phyloP scores from a whole-genome alignment of 2,329 filamentous ascomycete genomes.

The Phyllosticta capitalensis region DNA sequence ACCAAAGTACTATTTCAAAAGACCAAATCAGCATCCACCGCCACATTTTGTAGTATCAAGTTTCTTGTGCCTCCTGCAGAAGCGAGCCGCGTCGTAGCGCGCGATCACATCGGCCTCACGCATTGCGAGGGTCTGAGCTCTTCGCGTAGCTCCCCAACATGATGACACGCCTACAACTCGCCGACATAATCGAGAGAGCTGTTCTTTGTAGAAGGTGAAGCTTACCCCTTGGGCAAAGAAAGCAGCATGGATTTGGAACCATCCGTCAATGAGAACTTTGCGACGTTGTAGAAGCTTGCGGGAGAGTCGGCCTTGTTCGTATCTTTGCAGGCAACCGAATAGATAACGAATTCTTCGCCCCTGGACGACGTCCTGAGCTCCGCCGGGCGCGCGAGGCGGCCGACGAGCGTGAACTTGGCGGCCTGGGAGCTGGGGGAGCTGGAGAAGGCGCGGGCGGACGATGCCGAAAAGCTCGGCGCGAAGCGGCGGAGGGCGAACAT shows the following conservation, averaged over 20 bases:
- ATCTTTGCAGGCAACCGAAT: slow-evolving; percentile 60
- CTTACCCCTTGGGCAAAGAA: slow-evolving; percentile 75
- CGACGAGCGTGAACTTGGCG: slow-evolving; percentile 78
- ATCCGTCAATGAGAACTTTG: slow-evolving; percentile 57
- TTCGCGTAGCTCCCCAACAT: not conserved
- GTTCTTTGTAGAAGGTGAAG: slow-evolving; percentile 4
- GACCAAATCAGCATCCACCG: not conserved
- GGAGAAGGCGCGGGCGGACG: slow-evolving; percentile 60
- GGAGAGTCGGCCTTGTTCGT: slow-evolving; percentile 61
- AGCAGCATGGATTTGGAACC: slow-evolving; percentile 65
- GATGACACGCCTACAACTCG: not conserved
- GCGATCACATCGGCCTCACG: not conserved
- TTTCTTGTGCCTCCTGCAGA: not conserved
- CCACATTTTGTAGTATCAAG: not conserved
- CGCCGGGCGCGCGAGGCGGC: slow-evolving; percentile 70
- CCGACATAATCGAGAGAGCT: not conserved
- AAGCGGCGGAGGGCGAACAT: slow-evolving; percentile 4
- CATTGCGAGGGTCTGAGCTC: not conserved
- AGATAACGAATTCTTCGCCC: slow-evolving; percentile 67
- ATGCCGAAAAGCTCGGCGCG: slow-evolving; percentile 31
- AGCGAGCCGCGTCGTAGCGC: not conserved
- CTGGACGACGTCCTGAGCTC: slow-evolving; percentile 62
- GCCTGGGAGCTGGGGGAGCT: slow-evolving; percentile 53
- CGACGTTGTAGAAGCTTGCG: slow-evolving; percentile 78
- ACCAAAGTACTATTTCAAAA: slow-evolving; percentile 55